These are phyloP conservation scores for Echria macrotheca DNA, from an alignment of 495 filamentous ascomycete genomes.

Conservation along the genomic window DNA sequence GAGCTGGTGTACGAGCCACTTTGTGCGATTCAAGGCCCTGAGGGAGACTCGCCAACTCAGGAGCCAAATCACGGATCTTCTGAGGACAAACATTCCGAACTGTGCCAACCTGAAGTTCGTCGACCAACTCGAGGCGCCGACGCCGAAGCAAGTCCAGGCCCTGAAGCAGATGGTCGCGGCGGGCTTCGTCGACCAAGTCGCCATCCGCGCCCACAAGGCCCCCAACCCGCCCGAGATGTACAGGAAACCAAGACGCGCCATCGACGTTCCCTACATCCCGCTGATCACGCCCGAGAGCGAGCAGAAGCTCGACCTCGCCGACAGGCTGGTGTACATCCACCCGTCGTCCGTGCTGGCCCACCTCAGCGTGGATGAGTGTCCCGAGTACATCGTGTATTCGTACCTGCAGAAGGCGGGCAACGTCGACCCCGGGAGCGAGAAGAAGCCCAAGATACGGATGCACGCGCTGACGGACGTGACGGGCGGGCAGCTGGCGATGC, in stretches of 20 bases:
- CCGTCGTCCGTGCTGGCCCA: conserved; percentile 74
- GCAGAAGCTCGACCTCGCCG: conserved; percentile 31
- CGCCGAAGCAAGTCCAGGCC: conserved; percentile 65
- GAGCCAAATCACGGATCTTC: conserved; percentile 72
- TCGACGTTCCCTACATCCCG: conserved; percentile 85
- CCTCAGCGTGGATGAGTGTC: conserved; percentile 61
- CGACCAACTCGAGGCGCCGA: conserved; percentile 62
- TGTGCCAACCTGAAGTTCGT: conserved; percentile 54
- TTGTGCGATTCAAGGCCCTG: conserved; percentile 78
- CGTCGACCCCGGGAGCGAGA: conserved; percentile 35
- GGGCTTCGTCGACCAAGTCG: conserved; percentile 92
- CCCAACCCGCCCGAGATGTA: conserved; percentile 64
- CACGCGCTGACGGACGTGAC: conserved; percentile 75
- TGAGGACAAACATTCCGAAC: conserved; percentile 66
- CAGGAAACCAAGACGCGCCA: conserved; percentile 70
- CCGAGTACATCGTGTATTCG: conserved; percentile 81
- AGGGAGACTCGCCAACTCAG: conserved; percentile 81
- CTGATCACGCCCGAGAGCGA: conserved; percentile 63
- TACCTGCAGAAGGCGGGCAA: conserved; percentile 70
- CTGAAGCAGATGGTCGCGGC: conserved; percentile 87
- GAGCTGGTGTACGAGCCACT: conserved; percentile 72
- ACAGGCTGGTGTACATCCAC: conserved; percentile 70
- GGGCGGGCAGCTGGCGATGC: conserved; percentile 65
- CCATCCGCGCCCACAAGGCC: conserved; percentile 82
- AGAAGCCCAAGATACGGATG: conserved; percentile 78